Evolutionary conservation across 768 basidiomycete species (phyloP), one percentile per base, ranked within the genome.

Genomic region (Auricularia sp.): DNA sequence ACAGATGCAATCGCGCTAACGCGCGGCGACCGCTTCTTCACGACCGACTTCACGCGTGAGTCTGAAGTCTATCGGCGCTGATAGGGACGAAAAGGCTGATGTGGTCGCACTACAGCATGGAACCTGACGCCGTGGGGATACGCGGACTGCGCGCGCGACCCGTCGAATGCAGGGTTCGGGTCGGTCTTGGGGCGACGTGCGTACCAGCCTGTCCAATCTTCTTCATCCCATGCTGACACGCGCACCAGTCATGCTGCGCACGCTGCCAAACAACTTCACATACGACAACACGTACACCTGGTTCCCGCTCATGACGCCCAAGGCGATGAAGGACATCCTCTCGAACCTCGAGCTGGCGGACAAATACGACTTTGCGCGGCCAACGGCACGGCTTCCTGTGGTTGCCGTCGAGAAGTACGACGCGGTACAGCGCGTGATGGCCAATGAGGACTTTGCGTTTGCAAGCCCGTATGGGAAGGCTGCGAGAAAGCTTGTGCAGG

Each of bases 101-200:
- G 62, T 44, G 39, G 12, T 53, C 39, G 21, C 21, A 61, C 0
- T 35, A 43, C 69, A 90, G 87, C 90, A 10, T 80, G 77, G 69
- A 91, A 90, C 72, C 74, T 90, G 10, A 92, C 91, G 2, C 74
- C 84, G 1, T 93, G 91, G 90, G 91, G 89, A 33, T 91, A 83
- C 71, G 77, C 84, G 64, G 86, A 91, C 71, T 87, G 85, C 70
- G 83, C 85, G 74, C 79, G 80, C 53, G 81, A 89, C 74, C 70
- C 75, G 36, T 69, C 80, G 44, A 87, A 91, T 67, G 87, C 90
- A 34, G 88, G 89, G 0, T 87, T 81, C 65, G 91, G 90, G 18
- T 90, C 90, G 18, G 80, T 89, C 74, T 79, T 93, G 66, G 84
- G 83, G 16, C 87, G 84, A 69, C 76, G 66, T 66, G 39, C 34